phyloP scores from a whole-genome alignment of 495 filamentous ascomycete genomes.

The Aspergillus biplanus region DNA sequence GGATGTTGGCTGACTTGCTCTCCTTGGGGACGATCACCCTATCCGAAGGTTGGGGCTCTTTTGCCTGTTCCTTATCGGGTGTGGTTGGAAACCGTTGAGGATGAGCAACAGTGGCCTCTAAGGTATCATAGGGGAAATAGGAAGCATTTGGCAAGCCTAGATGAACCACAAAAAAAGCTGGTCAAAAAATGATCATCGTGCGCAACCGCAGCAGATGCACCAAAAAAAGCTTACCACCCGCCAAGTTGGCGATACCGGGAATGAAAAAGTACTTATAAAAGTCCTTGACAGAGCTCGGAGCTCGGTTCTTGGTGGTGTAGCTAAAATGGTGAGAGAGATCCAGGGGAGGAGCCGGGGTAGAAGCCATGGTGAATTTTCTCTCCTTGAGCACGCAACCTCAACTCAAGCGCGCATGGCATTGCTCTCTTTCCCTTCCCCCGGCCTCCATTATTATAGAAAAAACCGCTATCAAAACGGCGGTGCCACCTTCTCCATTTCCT shows the following conservation, averaged over 20 bases:
- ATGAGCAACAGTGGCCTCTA: constrained; percentile 77
- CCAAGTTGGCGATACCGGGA: constrained; percentile 82
- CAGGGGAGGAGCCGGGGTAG: constrained; percentile 51
- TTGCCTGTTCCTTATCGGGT: constrained; percentile 58
- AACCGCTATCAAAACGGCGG: background rate
- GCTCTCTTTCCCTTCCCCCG: background rate
- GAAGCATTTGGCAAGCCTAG: constrained; percentile 75
- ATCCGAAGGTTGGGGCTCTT: constrained; percentile 36
- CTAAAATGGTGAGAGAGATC: constrained; percentile 84
- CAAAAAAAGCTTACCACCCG: constrained; percentile 65
- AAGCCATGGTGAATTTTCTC: constrained; percentile 10
- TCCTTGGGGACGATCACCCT: constrained; percentile 74
- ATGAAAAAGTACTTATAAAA: constrained; percentile 86
- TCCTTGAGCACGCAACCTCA: background rate
- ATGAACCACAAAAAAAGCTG: background rate
- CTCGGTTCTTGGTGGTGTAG: constrained; percentile 63
- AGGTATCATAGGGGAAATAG: constrained; percentile 89
- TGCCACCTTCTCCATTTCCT: constrained; percentile 9
- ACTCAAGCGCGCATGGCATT: background rate
- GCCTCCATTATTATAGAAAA: constrained; percentile 1
- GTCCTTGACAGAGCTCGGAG: constrained; percentile 67
- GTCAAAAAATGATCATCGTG: constrained; percentile 5
- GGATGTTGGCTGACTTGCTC: constrained; percentile 51
- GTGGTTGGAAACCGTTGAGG: constrained; percentile 70
- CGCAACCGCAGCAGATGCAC: background rate